Evolutionary conservation across 352 stramenopile genomes (phyloP).

Genomic region (Peronospora destructor): DNA sequence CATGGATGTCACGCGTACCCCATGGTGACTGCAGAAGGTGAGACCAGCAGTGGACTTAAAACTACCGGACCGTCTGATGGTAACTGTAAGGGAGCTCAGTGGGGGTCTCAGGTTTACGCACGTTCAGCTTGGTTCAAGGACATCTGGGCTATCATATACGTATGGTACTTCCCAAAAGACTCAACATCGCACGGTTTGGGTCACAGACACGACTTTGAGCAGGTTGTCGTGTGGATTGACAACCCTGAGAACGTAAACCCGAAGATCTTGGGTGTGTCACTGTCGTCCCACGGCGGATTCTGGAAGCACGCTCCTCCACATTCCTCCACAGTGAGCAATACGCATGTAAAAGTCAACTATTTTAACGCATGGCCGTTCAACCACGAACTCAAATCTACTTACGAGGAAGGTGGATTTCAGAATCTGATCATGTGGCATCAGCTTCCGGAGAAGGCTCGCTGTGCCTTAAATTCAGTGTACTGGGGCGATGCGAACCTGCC

Average conservation of each 20-base stretch:
- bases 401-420: conserved; percentile 8
- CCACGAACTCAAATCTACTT: conserved; percentile 21
- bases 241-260: conserved; percentile 18
- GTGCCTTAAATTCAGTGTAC: conserved; percentile 20
- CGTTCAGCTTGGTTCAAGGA: conserved; percentile 9
- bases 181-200: conserved; percentile 26
- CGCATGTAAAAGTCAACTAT: conserved; percentile 25
- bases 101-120: conserved; percentile 15
- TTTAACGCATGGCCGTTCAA: conserved; percentile 19
- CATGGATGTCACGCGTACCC: conserved; percentile 18
- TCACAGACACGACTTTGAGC: conserved; percentile 42
- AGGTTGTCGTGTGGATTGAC: conserved; percentile 36
- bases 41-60: conserved; percentile 12
- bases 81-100: conserved; percentile 10
- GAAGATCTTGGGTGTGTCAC: conserved; percentile 17
- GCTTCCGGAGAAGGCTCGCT: conserved; percentile 14
- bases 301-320: conserved; percentile 19
- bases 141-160: conserved; percentile 27
- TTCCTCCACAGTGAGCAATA: conserved; percentile 9
- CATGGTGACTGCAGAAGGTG: conserved; percentile 6
- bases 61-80: conserved; percentile 2
- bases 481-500: conserved; percentile 23
- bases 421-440: conserved; percentile 25
- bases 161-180: conserved; percentile 45
- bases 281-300: conserved; percentile 24